Evolutionary conservation across 129 eudicot genomes (phyloP).

Genomic region (Helianthus annuus): DNA sequence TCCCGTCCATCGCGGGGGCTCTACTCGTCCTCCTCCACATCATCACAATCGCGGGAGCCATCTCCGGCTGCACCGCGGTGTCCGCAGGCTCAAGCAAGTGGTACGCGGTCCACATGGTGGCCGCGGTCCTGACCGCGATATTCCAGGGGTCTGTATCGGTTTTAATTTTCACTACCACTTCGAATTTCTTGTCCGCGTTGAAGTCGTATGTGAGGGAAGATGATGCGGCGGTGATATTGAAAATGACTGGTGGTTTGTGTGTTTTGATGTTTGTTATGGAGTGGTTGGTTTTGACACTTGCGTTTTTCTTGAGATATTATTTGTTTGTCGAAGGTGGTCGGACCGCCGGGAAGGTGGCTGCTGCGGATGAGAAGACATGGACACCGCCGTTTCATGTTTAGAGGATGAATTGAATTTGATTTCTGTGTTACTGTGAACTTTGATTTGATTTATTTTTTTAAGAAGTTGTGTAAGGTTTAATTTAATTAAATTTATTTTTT

Average conservation of each 20-base stretch:
- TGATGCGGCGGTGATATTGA: conserved; percentile 63
- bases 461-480: no score
- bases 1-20: conserved; percentile 61
- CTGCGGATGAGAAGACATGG: conserved; percentile 27
- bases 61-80: conserved; percentile 57
- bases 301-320: conserved; percentile 75
- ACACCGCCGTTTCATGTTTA: conserved; percentile 31
- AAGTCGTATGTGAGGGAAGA: conserved; percentile 80
- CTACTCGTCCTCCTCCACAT: conserved; percentile 59
- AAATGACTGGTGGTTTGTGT: conserved; percentile 72
- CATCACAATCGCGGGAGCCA: conserved; percentile 51
- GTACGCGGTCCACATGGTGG: conserved; percentile 78
- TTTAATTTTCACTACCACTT: conserved; percentile 52
- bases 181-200: conserved; percentile 49
- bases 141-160: conserved; percentile 76
- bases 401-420: background rate
- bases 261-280: conserved; percentile 65
- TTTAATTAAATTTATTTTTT: no score
- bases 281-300: conserved; percentile 72
- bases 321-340: conserved; percentile 50
- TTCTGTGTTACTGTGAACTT: no score
- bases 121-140: conserved; percentile 71
- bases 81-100: conserved; percentile 44
- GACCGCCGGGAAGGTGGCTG: conserved; percentile 19
- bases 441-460: background rate